Base-by-base conservation (phyloP, 768 basidiomycete genomes). In the Antrodiella citrinella region DNA sequence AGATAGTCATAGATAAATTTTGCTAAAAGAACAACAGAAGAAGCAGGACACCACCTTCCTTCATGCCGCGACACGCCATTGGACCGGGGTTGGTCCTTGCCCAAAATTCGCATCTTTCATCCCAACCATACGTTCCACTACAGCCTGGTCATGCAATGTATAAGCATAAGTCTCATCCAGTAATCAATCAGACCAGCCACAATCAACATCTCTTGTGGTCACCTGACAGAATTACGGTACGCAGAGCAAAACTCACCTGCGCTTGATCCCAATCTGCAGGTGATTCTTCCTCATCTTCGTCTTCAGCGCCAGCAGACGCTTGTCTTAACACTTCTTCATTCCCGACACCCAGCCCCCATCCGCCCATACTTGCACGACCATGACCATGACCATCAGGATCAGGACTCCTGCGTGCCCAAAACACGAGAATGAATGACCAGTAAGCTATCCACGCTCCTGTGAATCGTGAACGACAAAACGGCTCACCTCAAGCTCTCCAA, bases 321-420 rank as follows among this genome's bases (percentile, higher is more conserved):
- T n/a, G n/a, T 13, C 56, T 64, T 19, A 57, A 61, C 45, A 78
- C 80, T 48, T 78, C 77, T 52, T 78, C 61, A 48, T 54, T 71
- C 22, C 79, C 78, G 4, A 69, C 75, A 4, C 83, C 86, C 2
- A 87, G 67, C 2, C 84, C 86, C 86, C 86, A 89, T 12, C 86
- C 86, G 11, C 84, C 82, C n/a, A 75, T 70, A 53, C 77, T 81
- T 13, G 72, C 74, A 4, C 67, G 51, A n/a, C n/a, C n/a, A n/a
- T n/a, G n/a, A n/a, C n/a, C n/a, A n/a, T n/a, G n/a, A 39, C 64
- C 60, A 10, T 75, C 77, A 9, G 70, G 54, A 58, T 77, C 80
- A 0, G 80, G 78, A 59, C 80, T 81, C 68, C 78, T 80, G 55
- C 48, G 13, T n/a, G n/a, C n/a, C n/a, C n/a, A n/a, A 4, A 25